Evolutionary conservation across 495 filamentous ascomycete species (phyloP).

Genomic region (Daldinia caldariorum): DNA sequence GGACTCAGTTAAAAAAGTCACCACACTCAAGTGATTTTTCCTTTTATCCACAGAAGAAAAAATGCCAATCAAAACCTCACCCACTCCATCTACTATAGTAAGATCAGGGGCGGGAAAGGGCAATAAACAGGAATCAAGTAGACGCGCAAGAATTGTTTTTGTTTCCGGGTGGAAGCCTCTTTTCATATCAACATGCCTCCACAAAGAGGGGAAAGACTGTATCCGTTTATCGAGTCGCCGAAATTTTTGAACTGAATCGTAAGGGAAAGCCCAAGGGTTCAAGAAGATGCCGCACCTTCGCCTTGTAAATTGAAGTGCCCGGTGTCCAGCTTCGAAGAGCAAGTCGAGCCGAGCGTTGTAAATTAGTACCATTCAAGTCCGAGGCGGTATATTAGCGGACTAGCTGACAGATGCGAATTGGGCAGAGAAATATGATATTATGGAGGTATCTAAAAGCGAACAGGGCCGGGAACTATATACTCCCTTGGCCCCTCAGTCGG

Average conservation of each 20-base stretch:
- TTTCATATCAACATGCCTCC: slow-evolving; percentile 47
- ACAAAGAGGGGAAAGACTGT: slow-evolving; percentile 24
- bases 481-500: slow-evolving; percentile 42
- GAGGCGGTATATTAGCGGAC: slow-evolving; percentile 37
- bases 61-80: slow-evolving; percentile 40
- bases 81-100: slow-evolving; percentile 42
- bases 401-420: slow-evolving; percentile 27
- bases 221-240: slow-evolving; percentile 39
- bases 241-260: slow-evolving; percentile 36
- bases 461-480: slow-evolving; percentile 34
- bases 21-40: slow-evolving; percentile 31
- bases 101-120: slow-evolving; percentile 42
- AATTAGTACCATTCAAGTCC: slow-evolving; percentile 25
- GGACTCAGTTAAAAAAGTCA: slow-evolving; percentile 23
- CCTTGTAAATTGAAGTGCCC: slow-evolving; percentile 1
- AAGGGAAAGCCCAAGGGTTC: slow-evolving; percentile 29
- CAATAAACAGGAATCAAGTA: slow-evolving; percentile 45
- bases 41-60: slow-evolving; percentile 44
- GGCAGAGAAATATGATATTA: slow-evolving; percentile 41
- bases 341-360: slow-evolving; percentile 9
- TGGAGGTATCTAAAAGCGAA: slow-evolving; percentile 35
- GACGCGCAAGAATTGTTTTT: slow-evolving; percentile 38
- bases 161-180: slow-evolving; percentile 42
- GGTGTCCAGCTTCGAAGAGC: neutral
- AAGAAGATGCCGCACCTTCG: slow-evolving; percentile 27